Evolutionary conservation across 371 early-diverging fungal genomes (phyloP).

Genomic region (Syncephalastrum contaminatum): DNA sequence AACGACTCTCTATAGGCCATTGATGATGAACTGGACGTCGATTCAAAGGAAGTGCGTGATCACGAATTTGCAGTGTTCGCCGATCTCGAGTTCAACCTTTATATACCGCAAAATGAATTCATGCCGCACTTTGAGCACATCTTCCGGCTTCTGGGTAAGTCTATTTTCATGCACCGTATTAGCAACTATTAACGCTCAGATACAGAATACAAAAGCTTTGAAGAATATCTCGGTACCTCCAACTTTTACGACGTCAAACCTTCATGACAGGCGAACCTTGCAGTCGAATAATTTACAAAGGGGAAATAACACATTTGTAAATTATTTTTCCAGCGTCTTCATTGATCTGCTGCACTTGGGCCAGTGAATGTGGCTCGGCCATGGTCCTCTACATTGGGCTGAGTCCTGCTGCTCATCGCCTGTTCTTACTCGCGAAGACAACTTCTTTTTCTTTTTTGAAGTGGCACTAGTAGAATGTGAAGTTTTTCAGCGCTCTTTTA

Average conservation of each 20-base stretch:
- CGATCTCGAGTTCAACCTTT: conserved; percentile 82
- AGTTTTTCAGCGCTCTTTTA: too few species aligned
- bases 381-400: too few species aligned
- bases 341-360: too few species aligned
- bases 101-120: conserved; percentile 76
- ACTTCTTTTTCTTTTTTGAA: too few species aligned
- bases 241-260: conserved; percentile 36
- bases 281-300: too few species aligned
- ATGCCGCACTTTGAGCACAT: conserved; percentile 89
- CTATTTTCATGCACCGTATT: neutral
- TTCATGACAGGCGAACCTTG: neutral
- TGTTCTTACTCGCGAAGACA: too few species aligned
- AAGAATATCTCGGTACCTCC: conserved; percentile 53
- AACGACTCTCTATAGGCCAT: conserved; percentile 21
- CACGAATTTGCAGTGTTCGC: conserved; percentile 88
- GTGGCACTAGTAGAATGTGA: too few species aligned
- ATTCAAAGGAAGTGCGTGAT: conserved; percentile 76
- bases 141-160: conserved; percentile 35
- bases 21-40: conserved; percentile 64
- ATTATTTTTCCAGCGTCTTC: too few species aligned
- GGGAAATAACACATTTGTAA: too few species aligned
- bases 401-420: too few species aligned
- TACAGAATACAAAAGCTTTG: conserved; percentile 45
- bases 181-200: neutral
- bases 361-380: too few species aligned